Conservation (phyloP, 73 alveolate genomes). For the Paramecium octaurelia region DNA sequence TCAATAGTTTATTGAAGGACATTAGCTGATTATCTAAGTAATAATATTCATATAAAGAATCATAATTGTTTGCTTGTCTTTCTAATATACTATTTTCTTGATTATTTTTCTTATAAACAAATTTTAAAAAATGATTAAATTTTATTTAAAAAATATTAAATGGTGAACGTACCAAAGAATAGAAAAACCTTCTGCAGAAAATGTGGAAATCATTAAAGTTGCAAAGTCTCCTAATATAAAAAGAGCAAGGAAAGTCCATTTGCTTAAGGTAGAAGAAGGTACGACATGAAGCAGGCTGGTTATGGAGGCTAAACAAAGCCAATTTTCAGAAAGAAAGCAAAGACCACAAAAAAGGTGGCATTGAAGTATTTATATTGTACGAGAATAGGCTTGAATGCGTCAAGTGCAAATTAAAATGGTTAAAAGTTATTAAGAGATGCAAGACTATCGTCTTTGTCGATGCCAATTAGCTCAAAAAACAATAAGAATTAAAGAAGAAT, state of each 20-base stretch:
- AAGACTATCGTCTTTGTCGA: constrained; percentile 94
- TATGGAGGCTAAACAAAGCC: constrained; percentile 97
- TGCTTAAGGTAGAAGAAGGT: constrained; percentile 91
- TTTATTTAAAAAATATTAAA: not conserved
- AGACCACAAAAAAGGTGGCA: constrained; percentile 95
- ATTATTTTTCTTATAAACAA: not conserved
- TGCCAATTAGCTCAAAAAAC: constrained; percentile 44
- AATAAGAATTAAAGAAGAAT: constrained; percentile 14
- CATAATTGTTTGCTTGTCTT: not conserved
- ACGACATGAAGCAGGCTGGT: constrained; percentile 93
- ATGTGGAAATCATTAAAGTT: constrained; percentile 76
- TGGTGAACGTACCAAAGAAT: constrained; percentile 85
- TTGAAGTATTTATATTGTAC: constrained; percentile 68
- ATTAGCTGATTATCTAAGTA: not conserved
- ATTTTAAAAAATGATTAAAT: constrained; percentile 34
- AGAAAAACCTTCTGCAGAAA: constrained; percentile 79
- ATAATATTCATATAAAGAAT: not conserved
- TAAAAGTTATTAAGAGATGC: constrained; percentile 89
- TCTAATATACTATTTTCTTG: not conserved
- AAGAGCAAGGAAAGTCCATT: constrained; percentile 82
- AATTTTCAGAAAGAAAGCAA: constrained; percentile 96
- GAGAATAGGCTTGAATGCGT: constrained; percentile 84
- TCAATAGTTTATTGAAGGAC: not conserved
- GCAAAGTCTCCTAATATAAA: constrained; percentile 88
- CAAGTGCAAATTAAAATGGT: constrained; percentile 87